Percentiles rank a stretch among this genome's conserved stretches.
Evolutionary conservation across 805 yeast species (phyloP).

Genomic region (Suhomyces tanzawaensis): DNA sequence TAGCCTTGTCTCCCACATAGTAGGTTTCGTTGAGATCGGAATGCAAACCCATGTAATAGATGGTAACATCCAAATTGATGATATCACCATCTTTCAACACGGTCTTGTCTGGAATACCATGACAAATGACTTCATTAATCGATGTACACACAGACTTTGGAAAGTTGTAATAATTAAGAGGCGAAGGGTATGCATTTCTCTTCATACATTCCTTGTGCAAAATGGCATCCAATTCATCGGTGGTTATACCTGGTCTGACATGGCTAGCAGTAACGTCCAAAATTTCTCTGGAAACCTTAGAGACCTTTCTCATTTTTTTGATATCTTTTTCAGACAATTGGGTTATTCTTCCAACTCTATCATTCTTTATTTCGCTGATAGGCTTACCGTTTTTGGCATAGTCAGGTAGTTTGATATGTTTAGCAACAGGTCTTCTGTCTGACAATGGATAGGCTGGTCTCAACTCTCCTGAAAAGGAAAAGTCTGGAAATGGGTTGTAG

Average conservation of each 20-base stretch:
- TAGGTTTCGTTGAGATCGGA: conserved; percentile 96
- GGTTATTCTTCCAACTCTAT: conserved; percentile 63
- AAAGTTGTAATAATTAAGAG: conserved; percentile 88
- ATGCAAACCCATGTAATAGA: conserved; percentile 85
- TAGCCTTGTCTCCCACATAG: conserved; percentile 89
- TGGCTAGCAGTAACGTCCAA: conserved; percentile 84
- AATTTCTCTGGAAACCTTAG: conserved; percentile 79
- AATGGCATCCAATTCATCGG: conserved; percentile 84
- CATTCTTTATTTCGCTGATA: conserved; percentile 68
- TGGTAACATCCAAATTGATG: conserved; percentile 82
- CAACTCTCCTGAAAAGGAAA: conserved; percentile 67
- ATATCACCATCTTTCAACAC: conserved; percentile 91
- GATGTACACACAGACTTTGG: conserved; percentile 93
- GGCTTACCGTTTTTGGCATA: conserved; percentile 83
- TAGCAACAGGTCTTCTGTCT: conserved; percentile 70
- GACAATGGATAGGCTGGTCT: conserved; percentile 81
- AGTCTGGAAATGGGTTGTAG: conserved; percentile 86
- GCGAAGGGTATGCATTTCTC: conserved; percentile 91
- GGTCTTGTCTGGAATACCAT: conserved; percentile 93
- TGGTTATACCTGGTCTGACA: conserved; percentile 83
- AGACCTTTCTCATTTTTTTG: conserved; percentile 72
- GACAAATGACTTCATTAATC: conserved; percentile 92
- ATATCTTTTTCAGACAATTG: conserved; percentile 66
- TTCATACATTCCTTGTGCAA: conserved; percentile 87
- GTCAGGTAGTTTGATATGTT: conserved; percentile 71